Evolutionary conservation across 2,329 filamentous ascomycete species (phyloP), one percentile per base, ranked within the genome.

Genomic region (Alternaria sp.): DNA sequence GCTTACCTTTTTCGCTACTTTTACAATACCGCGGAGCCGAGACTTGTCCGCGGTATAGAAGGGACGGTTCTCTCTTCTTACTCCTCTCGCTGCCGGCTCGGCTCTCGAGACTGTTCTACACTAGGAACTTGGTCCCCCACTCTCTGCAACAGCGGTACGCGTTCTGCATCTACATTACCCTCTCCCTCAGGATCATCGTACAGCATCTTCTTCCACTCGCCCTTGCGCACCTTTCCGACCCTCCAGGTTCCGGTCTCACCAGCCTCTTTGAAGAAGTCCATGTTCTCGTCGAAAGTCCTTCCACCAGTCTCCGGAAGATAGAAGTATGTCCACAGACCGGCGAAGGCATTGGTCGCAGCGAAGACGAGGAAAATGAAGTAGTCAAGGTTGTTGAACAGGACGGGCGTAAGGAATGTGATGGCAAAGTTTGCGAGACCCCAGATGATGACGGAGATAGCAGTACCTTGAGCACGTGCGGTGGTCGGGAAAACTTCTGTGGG

Each of bases 311-410:
- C 86, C 0, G 86, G 86, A 7, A 78, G 71, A 57, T 81, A 83
- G 1, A 83, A 61, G 66, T 81, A 87, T 0, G 86, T 88, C 83
- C 83, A 86, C 26, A 81, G 66, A 1, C 85, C 86, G 0, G 86
- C 86, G 43, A 87, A 73, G 0, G 80, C 75, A 63, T 88, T 88
- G 0, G 84, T 87, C 3, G 65, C 81, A 0, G 82, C 82, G 60
- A 88, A 88, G 7, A 87, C 80, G 4, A 86, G 71, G 73, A 87
- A 88, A 26, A 88, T 79, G 76, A 82, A 86, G 75, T 86, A 87
- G n/a, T 82, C 80, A 32, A 87, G 75, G 62, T 86, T 86, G 74
- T 87, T 87, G 76, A 88, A 88, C 64, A 85, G 79, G 65, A 87
- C 83, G 0, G 86, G 86, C 1, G 86, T 87, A 9, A 87, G 70